phyloP scores from a whole-genome alignment of 2,329 filamentous ascomycete genomes.

The Pseudonectria buxi region DNA sequence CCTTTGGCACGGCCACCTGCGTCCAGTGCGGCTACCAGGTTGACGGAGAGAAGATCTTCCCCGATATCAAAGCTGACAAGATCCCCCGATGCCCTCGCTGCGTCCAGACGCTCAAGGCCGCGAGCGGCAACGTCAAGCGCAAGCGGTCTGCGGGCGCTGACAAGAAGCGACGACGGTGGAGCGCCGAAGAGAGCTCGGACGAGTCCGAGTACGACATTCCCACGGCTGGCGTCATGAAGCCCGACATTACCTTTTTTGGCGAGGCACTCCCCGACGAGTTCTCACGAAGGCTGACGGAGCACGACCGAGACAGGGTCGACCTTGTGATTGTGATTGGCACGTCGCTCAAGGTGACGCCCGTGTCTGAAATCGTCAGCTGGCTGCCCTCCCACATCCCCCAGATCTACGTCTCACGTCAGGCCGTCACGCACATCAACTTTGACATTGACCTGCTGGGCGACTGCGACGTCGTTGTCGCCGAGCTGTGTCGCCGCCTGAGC shows the following conservation, averaged over 20 bases:
- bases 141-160: conserved; percentile 35
- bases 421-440: conserved; percentile 85
- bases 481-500: conserved; percentile 73
- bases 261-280: conserved; percentile 83
- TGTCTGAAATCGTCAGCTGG: conserved; percentile 82
- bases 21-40: conserved; percentile 72
- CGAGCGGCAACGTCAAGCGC: conserved; percentile 27
- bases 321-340: conserved; percentile 95
- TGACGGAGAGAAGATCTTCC: conserved; percentile 69
- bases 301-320: conserved; percentile 75
- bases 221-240: conserved; percentile 79
- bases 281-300: conserved; percentile 68
- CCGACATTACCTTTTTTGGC: conserved; percentile 97
- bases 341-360: conserved; percentile 89
- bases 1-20: conserved; percentile 87
- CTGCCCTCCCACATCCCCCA: conserved; percentile 76
- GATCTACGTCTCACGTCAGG: conserved; percentile 81
- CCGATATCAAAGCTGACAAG: conserved; percentile 65
- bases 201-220: conserved; percentile 50
- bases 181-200: conserved; percentile 34
- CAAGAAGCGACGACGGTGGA: conserved; percentile 36
- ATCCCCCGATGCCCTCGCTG: conserved; percentile 77
- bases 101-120: conserved; percentile 41
- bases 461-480: conserved; percentile 82
- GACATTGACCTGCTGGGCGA: conserved; percentile 95